A percentile compares a stretch with the other conserved stretches of the same genome.
Evolutionary conservation across 2,329 filamentous ascomycete species (phyloP).

Genomic region (Botrytis galanthina): DNA sequence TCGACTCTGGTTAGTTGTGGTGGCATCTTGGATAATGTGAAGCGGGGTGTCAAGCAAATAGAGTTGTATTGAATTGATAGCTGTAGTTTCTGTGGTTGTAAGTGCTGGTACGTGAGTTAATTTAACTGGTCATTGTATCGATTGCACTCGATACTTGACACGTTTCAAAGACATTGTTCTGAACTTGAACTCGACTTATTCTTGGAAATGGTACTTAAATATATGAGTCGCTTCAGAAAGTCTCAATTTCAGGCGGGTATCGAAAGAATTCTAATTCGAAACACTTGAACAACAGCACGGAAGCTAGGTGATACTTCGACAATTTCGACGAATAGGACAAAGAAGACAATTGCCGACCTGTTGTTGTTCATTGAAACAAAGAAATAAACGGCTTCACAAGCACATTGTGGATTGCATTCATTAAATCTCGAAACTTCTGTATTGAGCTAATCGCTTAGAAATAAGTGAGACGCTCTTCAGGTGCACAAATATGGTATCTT

Average conservation of each 20-base stretch:
- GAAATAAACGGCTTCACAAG: background rate
- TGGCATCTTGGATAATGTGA: background rate
- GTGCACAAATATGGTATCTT: constrained; percentile 8
- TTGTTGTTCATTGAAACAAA: background rate
- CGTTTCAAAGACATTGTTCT: background rate
- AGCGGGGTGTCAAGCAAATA: background rate
- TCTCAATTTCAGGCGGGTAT: background rate
- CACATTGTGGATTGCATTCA: background rate
- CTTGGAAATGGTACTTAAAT: background rate
- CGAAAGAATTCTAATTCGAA: background rate
- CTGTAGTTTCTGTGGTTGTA: background rate
- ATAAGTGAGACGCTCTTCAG: background rate
- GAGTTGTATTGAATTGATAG: background rate
- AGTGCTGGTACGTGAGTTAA: background rate
- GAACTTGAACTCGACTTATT: background rate
- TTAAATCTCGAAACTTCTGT: constrained; percentile 10
- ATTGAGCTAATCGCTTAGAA: constrained; percentile 11
- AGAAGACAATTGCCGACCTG: background rate
- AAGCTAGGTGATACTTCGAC: background rate
- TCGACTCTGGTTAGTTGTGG: background rate
- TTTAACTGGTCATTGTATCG: background rate
- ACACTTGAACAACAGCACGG: background rate
- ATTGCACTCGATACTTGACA: background rate
- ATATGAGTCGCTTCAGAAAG: background rate
- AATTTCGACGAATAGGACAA: background rate